Conservation (phyloP, 768 basidiomycete genomes). For the Paxillus ammoniavirescens region DNA sequence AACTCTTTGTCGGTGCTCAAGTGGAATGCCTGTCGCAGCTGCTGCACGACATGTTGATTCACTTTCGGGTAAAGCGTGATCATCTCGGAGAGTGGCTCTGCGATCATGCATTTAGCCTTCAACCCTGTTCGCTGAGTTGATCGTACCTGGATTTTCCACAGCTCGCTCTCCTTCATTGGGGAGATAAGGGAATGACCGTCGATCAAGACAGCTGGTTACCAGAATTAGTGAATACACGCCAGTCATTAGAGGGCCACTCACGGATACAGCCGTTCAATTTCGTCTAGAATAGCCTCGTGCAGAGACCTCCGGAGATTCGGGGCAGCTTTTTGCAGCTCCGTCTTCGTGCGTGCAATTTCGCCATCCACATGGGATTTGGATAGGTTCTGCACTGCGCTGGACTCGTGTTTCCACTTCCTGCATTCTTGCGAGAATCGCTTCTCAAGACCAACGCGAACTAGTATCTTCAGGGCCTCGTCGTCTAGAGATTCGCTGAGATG, state of each 20-base stretch:
- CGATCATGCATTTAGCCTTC: background rate
- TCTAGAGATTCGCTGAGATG: slow-evolving; percentile 23
- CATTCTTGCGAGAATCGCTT: slow-evolving; percentile 24
- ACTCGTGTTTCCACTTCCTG: slow-evolving; percentile 20
- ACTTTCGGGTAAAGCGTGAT: slow-evolving; percentile 15
- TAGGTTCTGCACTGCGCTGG: background rate
- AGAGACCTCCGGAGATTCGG: slow-evolving; percentile 14
- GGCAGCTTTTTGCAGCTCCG: slow-evolving; percentile 5
- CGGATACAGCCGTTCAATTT: slow-evolving; percentile 23
- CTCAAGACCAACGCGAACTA: slow-evolving; percentile 29
- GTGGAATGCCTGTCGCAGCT: background rate
- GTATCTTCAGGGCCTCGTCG: slow-evolving; percentile 23
- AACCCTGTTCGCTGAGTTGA: too few relatives aligned
- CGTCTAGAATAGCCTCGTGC: slow-evolving; percentile 25
- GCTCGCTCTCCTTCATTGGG: background rate
- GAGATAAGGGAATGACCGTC: slow-evolving; percentile 7
- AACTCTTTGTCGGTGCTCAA: slow-evolving; percentile 1
- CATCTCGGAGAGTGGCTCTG: slow-evolving; percentile 11
- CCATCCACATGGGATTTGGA: background rate
- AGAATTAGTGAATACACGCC: background rate
- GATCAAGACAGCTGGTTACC: slow-evolving; percentile 15
- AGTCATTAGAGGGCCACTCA: slow-evolving; percentile 1
- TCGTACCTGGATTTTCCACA: slow-evolving; percentile 5
- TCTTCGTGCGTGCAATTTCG: background rate
- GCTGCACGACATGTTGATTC: background rate